Evolutionary conservation across 2,329 filamentous ascomycete species (phyloP), one percentile per base, ranked within the genome.

Genomic region (Trichoderma sp.): DNA sequence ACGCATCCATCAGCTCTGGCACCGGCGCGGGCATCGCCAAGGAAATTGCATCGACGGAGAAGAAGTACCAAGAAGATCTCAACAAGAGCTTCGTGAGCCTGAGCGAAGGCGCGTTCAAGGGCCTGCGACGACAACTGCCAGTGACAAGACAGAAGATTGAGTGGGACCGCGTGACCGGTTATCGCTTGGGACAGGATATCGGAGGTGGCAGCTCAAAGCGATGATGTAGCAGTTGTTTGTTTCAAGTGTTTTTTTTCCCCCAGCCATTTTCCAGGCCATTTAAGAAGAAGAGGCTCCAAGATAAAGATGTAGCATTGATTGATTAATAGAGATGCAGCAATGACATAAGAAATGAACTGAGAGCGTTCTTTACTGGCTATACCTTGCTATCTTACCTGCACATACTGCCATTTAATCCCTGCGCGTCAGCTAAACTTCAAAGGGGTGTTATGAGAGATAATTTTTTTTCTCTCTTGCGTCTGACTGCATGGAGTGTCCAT

Each of bases 131-230:
- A 81, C 96, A 98, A 82, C 83, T 99, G 78, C 96, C 96, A 0
- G 94, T 99, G 70, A 99, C 96, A 71, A 90, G 96, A 77, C 96
- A 99, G 85, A 97, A 97, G 87, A 95, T 99, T 75, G 96, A 99
- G 82, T 99, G 96, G 96, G 95, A 99, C 81, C 97, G 97, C 85
- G 93, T 99, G 73, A 91, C 93, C 57, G 94, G 93, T 74, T 99
- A 99, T 83, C 87, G 93, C 71, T 84, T 97, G 74, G 92, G 92
- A 31, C 91, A 93, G 80, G 91, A 93, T 77, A 92, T 93, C 79
- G 89, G 90, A 21, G 90, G 91, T 61, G 89, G 89, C 65, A 88
- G 88, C 74, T 83, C 83, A 59, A 84, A 83, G 77, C 81, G 84
- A 79, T 88, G 82, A 76, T 69, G n/a, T 24, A 60, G 29, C 24